A percentile compares a stretch with the other conserved stretches of the same genome.
These are phyloP conservation scores for Oemleria cerasiformis DNA, from an alignment of 306 rosid species.

Conservation along the genomic window DNA sequence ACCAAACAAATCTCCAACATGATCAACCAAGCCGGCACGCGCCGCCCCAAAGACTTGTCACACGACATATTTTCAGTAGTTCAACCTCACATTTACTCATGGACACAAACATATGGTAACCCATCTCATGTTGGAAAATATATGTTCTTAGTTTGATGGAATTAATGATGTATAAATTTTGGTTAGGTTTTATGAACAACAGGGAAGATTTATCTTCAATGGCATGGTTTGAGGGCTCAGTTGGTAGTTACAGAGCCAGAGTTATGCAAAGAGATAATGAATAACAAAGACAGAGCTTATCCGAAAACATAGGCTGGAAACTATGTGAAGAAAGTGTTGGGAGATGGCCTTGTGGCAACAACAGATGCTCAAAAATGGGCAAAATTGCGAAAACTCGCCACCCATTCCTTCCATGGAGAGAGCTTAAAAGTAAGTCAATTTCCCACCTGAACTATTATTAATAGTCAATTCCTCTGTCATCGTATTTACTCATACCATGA, in stretches of 20 bases:
- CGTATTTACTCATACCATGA: neutral
- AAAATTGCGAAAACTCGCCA: constrained; percentile 20
- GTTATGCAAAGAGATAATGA: constrained; percentile 34
- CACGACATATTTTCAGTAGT: constrained; percentile 17
- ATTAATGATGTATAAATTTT: neutral
- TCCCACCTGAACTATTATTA: too few species aligned
- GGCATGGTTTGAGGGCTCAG: constrained; percentile 30
- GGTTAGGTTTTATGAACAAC: neutral
- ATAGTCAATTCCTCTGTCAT: too few species aligned
- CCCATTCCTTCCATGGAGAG: constrained; percentile 21
- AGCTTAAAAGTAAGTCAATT: constrained; percentile 24
- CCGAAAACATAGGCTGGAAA: neutral
- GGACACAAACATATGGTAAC: constrained; percentile 21
- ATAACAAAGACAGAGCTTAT: constrained; percentile 20
- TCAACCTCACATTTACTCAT: constrained; percentile 15
- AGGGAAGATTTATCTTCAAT: constrained; percentile 34
- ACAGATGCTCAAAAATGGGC: constrained; percentile 29
- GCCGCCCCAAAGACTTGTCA: constrained; percentile 21
- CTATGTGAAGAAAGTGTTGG: constrained; percentile 17
- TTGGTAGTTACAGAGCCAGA: constrained; percentile 30
- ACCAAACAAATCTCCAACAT: constrained; percentile 21
- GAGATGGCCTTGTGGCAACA: constrained; percentile 28
- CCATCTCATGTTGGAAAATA: neutral
- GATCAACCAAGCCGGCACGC: constrained; percentile 20
- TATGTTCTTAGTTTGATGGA: neutral